Evolutionary conservation across 1,284 basidiomycete genomes (phyloP).

Genomic region (Pascua sp.): DNA sequence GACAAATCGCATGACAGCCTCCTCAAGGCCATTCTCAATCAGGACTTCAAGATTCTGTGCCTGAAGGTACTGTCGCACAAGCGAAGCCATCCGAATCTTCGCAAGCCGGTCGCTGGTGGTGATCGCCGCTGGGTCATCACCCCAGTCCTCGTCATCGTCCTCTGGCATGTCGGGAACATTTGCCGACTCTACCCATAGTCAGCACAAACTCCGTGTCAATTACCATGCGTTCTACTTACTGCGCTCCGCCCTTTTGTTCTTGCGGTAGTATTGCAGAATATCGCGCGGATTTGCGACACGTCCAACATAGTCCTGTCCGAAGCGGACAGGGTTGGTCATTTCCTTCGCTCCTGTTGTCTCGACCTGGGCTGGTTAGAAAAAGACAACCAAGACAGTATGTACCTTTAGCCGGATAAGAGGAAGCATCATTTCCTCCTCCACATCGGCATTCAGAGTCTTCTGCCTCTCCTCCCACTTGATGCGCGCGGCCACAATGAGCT

Average conservation of each 20-base stretch:
- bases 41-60: slow-evolving; percentile 86
- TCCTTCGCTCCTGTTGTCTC: slow-evolving; percentile 85
- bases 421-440: slow-evolving; percentile 63
- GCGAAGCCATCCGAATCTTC: slow-evolving; percentile 52
- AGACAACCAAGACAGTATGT: slow-evolving; percentile 8
- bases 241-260: slow-evolving; percentile 60
- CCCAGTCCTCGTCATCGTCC: slow-evolving; percentile 64
- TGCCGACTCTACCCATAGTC: slow-evolving; percentile 30
- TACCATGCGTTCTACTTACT: slow-evolving; percentile 32
- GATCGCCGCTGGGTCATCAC: slow-evolving; percentile 56
- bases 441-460: slow-evolving; percentile 31
- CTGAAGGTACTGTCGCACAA: slow-evolving; percentile 82
- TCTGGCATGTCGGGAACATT: slow-evolving; percentile 53
- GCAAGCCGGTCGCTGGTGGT: slow-evolving; percentile 39
- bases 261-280: slow-evolving; percentile 81
- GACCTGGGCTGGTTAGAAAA: slow-evolving; percentile 55
- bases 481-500: slow-evolving; percentile 72
- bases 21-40: slow-evolving; percentile 78
- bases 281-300: slow-evolving; percentile 92
- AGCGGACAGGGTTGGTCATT: slow-evolving; percentile 91
- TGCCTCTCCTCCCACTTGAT: slow-evolving; percentile 76
- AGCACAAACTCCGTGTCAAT: not conserved
- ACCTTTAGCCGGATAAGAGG: slow-evolving; percentile 86
- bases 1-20: slow-evolving; percentile 87
- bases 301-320: slow-evolving; percentile 92